Evolutionary conservation across 345 rosid species (phyloP).

Genomic region (Populus alba): DNA sequence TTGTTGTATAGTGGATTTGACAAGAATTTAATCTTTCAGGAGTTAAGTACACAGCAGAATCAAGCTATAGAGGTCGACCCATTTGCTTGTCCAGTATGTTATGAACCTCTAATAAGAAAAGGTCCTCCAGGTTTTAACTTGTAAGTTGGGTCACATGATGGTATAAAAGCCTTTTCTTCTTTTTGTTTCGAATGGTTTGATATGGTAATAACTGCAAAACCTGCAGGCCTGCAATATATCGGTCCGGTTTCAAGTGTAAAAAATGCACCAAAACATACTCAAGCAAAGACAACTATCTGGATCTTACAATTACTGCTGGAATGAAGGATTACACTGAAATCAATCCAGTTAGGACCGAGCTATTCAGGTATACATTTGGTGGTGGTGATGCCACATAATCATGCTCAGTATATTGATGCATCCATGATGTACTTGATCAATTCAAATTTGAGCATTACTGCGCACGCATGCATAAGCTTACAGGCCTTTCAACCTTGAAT

Average conservation of each 20-base stretch:
- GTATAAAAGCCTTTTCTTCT: not conserved
- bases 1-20: conserved; percentile 2
- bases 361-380: conserved; percentile 58
- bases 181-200: not conserved
- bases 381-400: not conserved
- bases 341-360: conserved; percentile 66
- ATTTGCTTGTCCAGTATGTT: conserved; percentile 84
- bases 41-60: conserved; percentile 32
- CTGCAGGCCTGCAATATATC: conserved; percentile 74
- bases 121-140: conserved; percentile 87
- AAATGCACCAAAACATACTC: conserved; percentile 76
- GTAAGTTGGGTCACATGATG: conserved; percentile 43
- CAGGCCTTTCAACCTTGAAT: not conserved
- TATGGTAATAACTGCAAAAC: not conserved
- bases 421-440: not conserved
- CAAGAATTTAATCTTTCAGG: conserved; percentile 27
- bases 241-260: conserved; percentile 87
- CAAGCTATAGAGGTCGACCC: conserved; percentile 6
- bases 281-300: conserved; percentile 76
- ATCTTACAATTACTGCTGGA: conserved; percentile 75
- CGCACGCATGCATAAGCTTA: not conserved
- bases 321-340: conserved; percentile 62
- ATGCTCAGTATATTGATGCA: not conserved
- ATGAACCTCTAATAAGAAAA: conserved; percentile 76
- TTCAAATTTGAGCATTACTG: not conserved